These are phyloP conservation scores for Podochytrium sp. DNA, from an alignment of 192 early-diverging fungal genomes.

Conservation along the genomic window DNA sequence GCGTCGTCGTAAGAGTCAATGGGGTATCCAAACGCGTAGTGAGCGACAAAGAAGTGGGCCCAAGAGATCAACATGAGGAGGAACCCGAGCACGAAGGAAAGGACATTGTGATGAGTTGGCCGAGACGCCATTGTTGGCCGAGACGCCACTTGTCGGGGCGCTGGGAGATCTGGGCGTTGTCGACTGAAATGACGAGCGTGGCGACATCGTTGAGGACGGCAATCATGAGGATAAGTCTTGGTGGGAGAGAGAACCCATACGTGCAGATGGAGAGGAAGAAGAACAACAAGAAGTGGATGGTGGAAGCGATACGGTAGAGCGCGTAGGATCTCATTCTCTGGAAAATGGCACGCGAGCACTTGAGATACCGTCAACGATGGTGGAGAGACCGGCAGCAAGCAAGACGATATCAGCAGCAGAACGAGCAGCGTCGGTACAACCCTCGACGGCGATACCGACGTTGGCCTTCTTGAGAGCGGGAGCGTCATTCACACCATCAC, in stretches of 20 bases:
- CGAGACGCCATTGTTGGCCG: too few species aligned
- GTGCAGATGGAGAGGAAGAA: slow-evolving; percentile 90
- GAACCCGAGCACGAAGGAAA: slow-evolving; percentile 69
- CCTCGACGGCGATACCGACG: slow-evolving; percentile 95
- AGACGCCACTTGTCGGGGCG: slow-evolving; percentile 90
- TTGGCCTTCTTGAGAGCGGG: slow-evolving; percentile 97
- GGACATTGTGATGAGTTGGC: slow-evolving; percentile 87
- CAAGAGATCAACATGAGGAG: slow-evolving; percentile 81
- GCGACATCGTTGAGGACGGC: slow-evolving; percentile 89
- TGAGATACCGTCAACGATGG: slow-evolving; percentile 92
- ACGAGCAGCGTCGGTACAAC: slow-evolving; percentile 94
- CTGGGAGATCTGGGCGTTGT: slow-evolving; percentile 89
- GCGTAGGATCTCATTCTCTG: slow-evolving; percentile 93
- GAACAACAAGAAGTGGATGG: slow-evolving; percentile 92
- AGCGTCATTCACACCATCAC: slow-evolving; percentile 97
- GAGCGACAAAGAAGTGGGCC: slow-evolving; percentile 81
- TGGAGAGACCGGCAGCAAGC: slow-evolving; percentile 85
- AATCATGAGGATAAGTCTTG: slow-evolving; percentile 83
- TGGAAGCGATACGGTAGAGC: slow-evolving; percentile 59
- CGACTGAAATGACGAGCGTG: slow-evolving; percentile 84
- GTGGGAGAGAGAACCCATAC: slow-evolving; percentile 80
- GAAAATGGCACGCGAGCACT: slow-evolving; percentile 90
- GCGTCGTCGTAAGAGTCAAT: slow-evolving; percentile 34
- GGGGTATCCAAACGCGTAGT: slow-evolving; percentile 44
- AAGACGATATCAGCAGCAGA: slow-evolving; percentile 96